Percentiles rank a stretch among this genome's conserved stretches.
Evolutionary conservation across 345 rosid genomes (phyloP).

Genomic region (Xanthoceras sorbifolium): DNA sequence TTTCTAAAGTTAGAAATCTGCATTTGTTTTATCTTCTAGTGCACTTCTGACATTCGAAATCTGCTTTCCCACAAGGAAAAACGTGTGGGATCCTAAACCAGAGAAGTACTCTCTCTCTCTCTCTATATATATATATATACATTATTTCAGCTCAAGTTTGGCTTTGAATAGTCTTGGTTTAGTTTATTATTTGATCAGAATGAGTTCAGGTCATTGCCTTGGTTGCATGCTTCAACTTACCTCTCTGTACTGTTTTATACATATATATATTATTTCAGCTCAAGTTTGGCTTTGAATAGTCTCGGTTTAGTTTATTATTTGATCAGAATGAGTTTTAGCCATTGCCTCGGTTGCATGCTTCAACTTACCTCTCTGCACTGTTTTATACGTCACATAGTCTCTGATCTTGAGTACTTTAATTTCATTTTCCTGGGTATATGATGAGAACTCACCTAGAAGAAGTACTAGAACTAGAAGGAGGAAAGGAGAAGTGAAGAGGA

Average conservation of each 20-base stretch:
- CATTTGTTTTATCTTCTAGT: background rate
- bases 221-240: background rate
- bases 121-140: no score
- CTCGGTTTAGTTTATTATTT: background rate
- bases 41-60: background rate
- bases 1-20: background rate
- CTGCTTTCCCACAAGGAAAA: background rate
- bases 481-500: no score
- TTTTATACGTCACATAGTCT: background rate
- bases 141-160: background rate
- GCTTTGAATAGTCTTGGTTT: background rate
- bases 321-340: background rate
- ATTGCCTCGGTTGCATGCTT: background rate
- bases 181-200: background rate
- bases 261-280: no score
- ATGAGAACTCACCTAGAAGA: no score
- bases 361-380: background rate
- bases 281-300: background rate
- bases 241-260: background rate
- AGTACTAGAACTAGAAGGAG: no score
- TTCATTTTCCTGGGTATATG: constrained; percentile 9
- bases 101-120: no score
- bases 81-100: background rate
- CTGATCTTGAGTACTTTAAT: background rate
- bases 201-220: no score